A percentile compares a stretch with the other conserved stretches of the same genome.
These are phyloP conservation scores for Chamaecrista fasciculata DNA, from an alignment of 306 rosid species.

Conservation along the genomic window DNA sequence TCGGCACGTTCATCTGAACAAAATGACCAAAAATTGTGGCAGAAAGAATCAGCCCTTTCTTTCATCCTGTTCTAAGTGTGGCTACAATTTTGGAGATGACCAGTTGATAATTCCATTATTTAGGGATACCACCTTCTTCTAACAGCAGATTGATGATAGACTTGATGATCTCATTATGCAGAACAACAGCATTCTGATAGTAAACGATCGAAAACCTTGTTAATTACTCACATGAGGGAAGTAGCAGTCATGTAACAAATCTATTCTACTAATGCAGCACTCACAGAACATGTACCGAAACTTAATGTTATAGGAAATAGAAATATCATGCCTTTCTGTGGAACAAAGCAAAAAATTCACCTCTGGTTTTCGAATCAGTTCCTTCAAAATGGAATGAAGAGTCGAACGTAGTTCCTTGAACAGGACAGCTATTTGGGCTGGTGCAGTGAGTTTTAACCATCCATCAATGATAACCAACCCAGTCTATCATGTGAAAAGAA, in stretches of 20 bases:
- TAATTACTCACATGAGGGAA: constrained; percentile 24
- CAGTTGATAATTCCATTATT: constrained; percentile 29
- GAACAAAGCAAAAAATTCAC: constrained; percentile 40
- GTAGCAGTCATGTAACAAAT: not conserved
- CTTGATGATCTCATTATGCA: constrained; percentile 64
- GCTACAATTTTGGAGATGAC: constrained; percentile 3
- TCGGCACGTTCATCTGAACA: not conserved
- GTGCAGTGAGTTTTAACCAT: constrained; percentile 90
- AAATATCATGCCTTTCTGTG: constrained; percentile 8
- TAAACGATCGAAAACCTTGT: constrained; percentile 5
- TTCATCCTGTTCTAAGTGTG: constrained; percentile 4
- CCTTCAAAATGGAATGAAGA: constrained; percentile 78
- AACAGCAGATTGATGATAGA: constrained; percentile 78
- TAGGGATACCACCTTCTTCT: constrained; percentile 67
- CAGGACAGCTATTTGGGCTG: constrained; percentile 94
- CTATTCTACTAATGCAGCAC: constrained; percentile 19
- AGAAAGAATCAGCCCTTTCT: constrained; percentile 10
- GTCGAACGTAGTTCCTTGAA: constrained; percentile 83
- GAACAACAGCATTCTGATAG: constrained; percentile 51
- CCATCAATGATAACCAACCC: constrained; percentile 82
- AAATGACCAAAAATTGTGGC: not conserved
- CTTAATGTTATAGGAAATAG: not conserved
- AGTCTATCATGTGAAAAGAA: constrained; percentile 43
- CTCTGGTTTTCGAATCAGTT: constrained; percentile 83
- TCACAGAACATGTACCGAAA: not conserved